Conservation (phyloP, 176 grass and related monocot genomes). For the Poa pratensis region DNA sequence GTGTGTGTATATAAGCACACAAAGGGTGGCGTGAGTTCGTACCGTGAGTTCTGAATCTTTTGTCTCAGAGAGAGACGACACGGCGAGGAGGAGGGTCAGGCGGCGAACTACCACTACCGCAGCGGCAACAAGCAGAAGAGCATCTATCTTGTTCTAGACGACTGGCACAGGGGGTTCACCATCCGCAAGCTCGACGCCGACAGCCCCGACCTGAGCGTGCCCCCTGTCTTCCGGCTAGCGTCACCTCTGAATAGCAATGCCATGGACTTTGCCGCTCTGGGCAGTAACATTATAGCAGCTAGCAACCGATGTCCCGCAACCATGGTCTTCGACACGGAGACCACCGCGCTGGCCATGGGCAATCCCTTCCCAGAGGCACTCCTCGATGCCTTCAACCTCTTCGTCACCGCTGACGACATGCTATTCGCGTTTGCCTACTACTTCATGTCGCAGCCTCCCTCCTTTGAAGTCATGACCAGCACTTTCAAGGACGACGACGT, state of each 20-base stretch:
- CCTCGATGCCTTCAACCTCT: not conserved
- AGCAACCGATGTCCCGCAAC: not conserved
- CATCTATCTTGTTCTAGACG: conserved; percentile 10
- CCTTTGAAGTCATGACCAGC: conserved; percentile 21
- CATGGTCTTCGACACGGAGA: not conserved
- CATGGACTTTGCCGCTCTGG: not conserved
- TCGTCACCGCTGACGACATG: not conserved
- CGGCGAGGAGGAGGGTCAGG: not conserved
- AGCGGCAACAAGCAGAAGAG: not conserved
- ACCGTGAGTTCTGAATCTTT: too few relatives aligned
- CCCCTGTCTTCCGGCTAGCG: not conserved
- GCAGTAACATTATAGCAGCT: not conserved
- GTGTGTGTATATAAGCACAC: too few relatives aligned
- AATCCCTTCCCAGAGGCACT: not conserved
- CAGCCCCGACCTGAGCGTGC: not conserved
- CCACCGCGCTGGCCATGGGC: not conserved
- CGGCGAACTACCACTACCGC: not conserved
- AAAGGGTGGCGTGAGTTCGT: too few relatives aligned
- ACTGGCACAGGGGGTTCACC: not conserved
- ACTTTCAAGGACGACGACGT: not conserved
- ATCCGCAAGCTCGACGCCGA: not conserved
- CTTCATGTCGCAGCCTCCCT: not conserved
- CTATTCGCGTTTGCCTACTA: not conserved
- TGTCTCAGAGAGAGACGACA: not conserved
- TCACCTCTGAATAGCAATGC: not conserved